These are phyloP conservation scores for Thoreauomyces humboldtii DNA, from an alignment of 192 early-diverging fungal genomes.

Conservation along the genomic window DNA sequence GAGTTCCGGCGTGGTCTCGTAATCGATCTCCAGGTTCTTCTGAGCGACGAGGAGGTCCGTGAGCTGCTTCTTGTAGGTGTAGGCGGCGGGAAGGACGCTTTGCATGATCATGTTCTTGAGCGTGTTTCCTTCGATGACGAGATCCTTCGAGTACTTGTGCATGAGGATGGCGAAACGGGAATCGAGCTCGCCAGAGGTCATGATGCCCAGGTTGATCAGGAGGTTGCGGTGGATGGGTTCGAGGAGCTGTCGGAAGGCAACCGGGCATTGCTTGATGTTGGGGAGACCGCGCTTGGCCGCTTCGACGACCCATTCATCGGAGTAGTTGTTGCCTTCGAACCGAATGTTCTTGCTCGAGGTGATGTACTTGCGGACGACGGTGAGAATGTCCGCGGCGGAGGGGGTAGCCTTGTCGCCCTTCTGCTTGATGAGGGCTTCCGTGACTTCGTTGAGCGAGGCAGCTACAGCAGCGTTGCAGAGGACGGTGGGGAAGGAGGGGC, in stretches of 20 bases:
- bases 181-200: slow-evolving; percentile 80
- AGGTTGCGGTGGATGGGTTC: slow-evolving; percentile 68
- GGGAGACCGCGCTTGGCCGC: slow-evolving; percentile 92
- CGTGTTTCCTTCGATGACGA: slow-evolving; percentile 90
- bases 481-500: slow-evolving; percentile 94
- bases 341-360: slow-evolving; percentile 76
- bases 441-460: slow-evolving; percentile 72
- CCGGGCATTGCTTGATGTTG: slow-evolving; percentile 89
- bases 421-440: slow-evolving; percentile 71
- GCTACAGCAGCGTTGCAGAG: slow-evolving; percentile 92
- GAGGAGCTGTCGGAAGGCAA: slow-evolving; percentile 83
- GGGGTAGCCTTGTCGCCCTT: slow-evolving; percentile 78
- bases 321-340: slow-evolving; percentile 99
- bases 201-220: slow-evolving; percentile 79
- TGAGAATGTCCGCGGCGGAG: slow-evolving; percentile 83
- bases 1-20: slow-evolving; percentile 66
- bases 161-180: slow-evolving; percentile 95
- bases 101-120: slow-evolving; percentile 77
- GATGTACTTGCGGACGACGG: slow-evolving; percentile 85
- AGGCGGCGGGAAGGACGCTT: slow-evolving; percentile 85
- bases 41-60: slow-evolving; percentile 76
- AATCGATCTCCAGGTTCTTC: slow-evolving; percentile 52
- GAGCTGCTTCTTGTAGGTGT: slow-evolving; percentile 83
- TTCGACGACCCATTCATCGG: slow-evolving; percentile 88
- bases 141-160: slow-evolving; percentile 97